Percentiles rank a stretch among this genome's conserved stretches.
Evolutionary conservation across 306 rosid genomes (phyloP).

Genomic region (Biancaea sappan): DNA sequence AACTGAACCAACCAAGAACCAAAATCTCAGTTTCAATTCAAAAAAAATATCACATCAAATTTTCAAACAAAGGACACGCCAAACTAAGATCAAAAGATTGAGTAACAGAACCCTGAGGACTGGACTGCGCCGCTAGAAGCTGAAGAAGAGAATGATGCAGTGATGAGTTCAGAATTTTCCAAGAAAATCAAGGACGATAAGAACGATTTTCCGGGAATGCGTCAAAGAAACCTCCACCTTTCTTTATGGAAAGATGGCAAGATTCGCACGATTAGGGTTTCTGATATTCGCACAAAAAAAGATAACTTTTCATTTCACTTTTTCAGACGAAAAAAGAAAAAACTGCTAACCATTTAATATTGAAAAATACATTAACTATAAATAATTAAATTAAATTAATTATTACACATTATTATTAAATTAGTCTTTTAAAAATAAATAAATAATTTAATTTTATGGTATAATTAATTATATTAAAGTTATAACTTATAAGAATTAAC

Average conservation of each 20-base stretch:
- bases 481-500: too few relatives aligned
- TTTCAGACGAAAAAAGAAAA: neutral
- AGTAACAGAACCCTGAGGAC: conserved; percentile 2
- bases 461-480: too few relatives aligned
- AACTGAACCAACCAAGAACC: neutral
- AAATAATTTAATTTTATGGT: too few relatives aligned
- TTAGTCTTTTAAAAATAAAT: too few relatives aligned
- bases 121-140: neutral
- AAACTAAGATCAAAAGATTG: neutral
- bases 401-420: too few relatives aligned
- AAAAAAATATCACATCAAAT: too few relatives aligned
- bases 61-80: neutral
- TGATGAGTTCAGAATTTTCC: neutral
- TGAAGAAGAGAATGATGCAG: neutral
- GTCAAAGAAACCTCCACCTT: conserved; percentile 35
- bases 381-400: too few relatives aligned
- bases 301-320: neutral
- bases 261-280: conserved; percentile 21
- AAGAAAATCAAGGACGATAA: conserved; percentile 18
- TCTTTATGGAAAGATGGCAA: neutral
- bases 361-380: too few relatives aligned
- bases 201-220: conserved; percentile 34
- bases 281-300: neutral
- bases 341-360: too few relatives aligned
- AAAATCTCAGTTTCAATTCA: neutral